phyloP scores from a whole-genome alignment of 495 filamentous ascomycete species.

The Platismatia glauca region DNA sequence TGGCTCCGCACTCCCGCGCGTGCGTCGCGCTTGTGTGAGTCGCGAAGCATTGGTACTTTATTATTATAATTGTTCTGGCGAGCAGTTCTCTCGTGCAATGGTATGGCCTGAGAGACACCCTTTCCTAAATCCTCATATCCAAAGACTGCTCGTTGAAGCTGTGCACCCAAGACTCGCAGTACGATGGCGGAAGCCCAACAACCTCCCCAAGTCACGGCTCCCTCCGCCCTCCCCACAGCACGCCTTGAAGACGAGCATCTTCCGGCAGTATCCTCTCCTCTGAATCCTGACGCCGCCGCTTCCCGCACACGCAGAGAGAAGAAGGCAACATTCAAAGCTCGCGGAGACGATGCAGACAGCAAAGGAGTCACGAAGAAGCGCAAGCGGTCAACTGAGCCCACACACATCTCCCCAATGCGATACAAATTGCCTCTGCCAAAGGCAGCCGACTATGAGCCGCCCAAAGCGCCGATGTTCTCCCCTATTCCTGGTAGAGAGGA shows the following conservation, averaged over 20 bases:
- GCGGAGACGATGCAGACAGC: constrained; percentile 53
- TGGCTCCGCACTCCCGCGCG: no score
- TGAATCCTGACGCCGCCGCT: constrained; percentile 47
- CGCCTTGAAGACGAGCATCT: constrained; percentile 31
- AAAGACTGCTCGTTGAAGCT: neutral
- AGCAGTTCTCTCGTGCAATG: neutral
- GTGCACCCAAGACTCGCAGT: neutral
- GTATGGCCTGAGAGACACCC: neutral
- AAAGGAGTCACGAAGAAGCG: constrained; percentile 39
- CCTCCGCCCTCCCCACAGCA: constrained; percentile 50
- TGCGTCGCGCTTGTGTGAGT: no score
- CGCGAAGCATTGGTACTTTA: neutral
- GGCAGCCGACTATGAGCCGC: constrained; percentile 48
- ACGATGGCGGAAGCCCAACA: constrained; percentile 8
- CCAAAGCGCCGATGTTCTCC: constrained; percentile 46
- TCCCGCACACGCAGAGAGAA: constrained; percentile 41
- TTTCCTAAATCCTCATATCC: neutral
- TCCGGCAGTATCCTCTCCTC: constrained; percentile 51
- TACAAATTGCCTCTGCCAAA: constrained; percentile 53
- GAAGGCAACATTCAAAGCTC: constrained; percentile 68
- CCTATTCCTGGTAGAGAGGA: constrained; percentile 35
- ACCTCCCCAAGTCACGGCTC: constrained; percentile 9
- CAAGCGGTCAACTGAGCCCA: constrained; percentile 30
- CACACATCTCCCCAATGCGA: constrained; percentile 37
- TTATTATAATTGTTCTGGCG: no score